Conservation (phyloP, 2,329 filamentous ascomycete genomes). For the Scedosporium dehoogii region DNA sequence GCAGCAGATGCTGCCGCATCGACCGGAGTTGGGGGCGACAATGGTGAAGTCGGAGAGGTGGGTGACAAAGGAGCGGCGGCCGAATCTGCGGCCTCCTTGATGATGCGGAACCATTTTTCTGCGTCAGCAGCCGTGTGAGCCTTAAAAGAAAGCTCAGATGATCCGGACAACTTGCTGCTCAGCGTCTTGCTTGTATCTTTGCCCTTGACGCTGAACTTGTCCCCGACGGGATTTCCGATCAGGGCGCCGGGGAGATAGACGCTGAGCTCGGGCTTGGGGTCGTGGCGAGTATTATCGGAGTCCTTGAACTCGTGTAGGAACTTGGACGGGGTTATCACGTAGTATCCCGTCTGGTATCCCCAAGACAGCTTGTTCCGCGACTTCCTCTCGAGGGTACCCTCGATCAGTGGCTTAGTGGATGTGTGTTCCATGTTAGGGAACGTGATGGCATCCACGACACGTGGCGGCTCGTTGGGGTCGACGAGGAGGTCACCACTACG, state of each 20-base stretch:
- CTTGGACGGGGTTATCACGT: conserved; percentile 78
- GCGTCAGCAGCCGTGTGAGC: conserved; percentile 73
- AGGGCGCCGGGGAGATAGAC: conserved; percentile 87
- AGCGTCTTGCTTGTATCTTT: conserved; percentile 80
- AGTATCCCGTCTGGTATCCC: conserved; percentile 74
- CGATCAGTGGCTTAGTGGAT: conserved; percentile 72
- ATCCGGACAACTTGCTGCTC: conserved; percentile 70
- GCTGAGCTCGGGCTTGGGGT: conserved; percentile 76
- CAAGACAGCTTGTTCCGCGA: conserved; percentile 72
- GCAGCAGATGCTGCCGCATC: neutral
- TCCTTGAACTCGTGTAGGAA: conserved; percentile 97
- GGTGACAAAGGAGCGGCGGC: conserved; percentile 20
- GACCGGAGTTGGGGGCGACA: conserved; percentile 9
- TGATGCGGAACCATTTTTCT: conserved; percentile 72
- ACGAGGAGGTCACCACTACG: conserved; percentile 66
- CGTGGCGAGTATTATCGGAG: conserved; percentile 60
- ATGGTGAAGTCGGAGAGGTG: conserved; percentile 22
- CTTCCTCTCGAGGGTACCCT: conserved; percentile 84
- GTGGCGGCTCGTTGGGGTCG: conserved; percentile 64
- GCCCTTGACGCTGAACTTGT: conserved; percentile 91
- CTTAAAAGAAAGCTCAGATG: conserved; percentile 77
- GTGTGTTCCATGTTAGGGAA: conserved; percentile 87
- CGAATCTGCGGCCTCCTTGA: conserved; percentile 49
- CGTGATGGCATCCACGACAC: conserved; percentile 60
- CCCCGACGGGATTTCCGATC: conserved; percentile 60